Base-by-base conservation (phyloP, 768 basidiomycete species). In the Tricholoma matsutake region DNA sequence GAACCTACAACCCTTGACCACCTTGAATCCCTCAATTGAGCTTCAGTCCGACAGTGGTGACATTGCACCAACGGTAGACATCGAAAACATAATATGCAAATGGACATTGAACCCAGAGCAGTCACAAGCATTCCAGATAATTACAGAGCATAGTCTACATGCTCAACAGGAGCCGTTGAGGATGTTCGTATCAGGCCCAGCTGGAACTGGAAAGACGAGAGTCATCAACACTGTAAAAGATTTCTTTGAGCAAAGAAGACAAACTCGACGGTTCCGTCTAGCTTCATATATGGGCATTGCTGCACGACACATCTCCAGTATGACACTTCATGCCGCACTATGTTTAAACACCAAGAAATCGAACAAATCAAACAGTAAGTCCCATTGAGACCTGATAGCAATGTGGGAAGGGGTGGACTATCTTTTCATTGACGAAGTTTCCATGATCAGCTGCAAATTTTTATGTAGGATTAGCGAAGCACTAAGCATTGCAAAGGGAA, bases 201-300 rank as follows among this genome's bases (percentile, higher is more conserved):
- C 75, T 6, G 79, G 80, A 1, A 81, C 79, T 1, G 79, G 81
- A 0, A 82, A 81, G 66, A 75, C 75, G 0, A 56, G 70, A 14
- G 75, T 81, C 1, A 73, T 81, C 1, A 61, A 72, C 37, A 75
- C 77, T 0, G 14, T 81, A 1, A 65, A 64, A n/a, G n/a, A n/a
- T n/a, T n/a, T n/a, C n/a, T n/a, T n/a, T n/a, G n/a, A n/a, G n/a
- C n/a, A n/a, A n/a, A n/a, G n/a, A n/a, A n/a, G n/a, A n/a, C n/a
- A n/a, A n/a, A n/a, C n/a, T n/a, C n/a, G n/a, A n/a, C n/a, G n/a
- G n/a, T n/a, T n/a, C n/a, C n/a, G n/a, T n/a, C n/a, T n/a, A n/a
- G n/a, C n/a, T n/a, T n/a, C n/a, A n/a, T n/a, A n/a, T n/a, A n/a
- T n/a, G n/a, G n/a, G n/a, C n/a, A n/a, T n/a, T n/a, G n/a, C n/a